Evolutionary conservation across 2,329 filamentous ascomycete genomes (phyloP), one percentile per base, ranked within the genome.

Genomic region (Diplodia seriata): DNA sequence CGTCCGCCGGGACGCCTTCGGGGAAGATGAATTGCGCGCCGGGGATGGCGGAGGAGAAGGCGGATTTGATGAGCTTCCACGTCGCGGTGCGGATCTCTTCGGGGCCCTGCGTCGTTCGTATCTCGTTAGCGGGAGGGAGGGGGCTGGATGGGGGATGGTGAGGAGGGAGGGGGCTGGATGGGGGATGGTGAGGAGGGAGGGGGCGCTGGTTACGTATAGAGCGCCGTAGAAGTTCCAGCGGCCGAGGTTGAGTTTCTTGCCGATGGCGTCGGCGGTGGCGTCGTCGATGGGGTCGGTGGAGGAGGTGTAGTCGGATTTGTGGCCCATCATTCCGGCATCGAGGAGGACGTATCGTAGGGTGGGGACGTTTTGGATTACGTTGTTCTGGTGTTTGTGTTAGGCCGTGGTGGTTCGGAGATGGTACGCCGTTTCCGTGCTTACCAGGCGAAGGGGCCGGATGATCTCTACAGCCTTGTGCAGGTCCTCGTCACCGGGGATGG

Each of bases 191-290:
- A 0, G 8, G 4, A 3, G 8, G 18, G 8, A n/a, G 23, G 4
- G 14, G 3, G 11, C 2, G 5, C 2, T 8, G 36, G 43, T n/a
- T 36, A 63, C 64, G 57, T 74, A 74, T n/a, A 74, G 72, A 23
- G 81, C 81, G 12, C 81, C 81, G 71, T 84, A 84, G 71, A 83
- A 83, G 63, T 81, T 80, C 82, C 82, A 84, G 1, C 80, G 72
- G n/a, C 81, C 81, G 0, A 83, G 73, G 33, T 74, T 74, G 9
- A 83, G 77, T 56, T 78, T 75, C 31, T 73, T 71, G 2, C 81
- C 80, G 6, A 84, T 81, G 1, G 67, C 73, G 43, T 83, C 80
- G 3, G 83, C 69, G 49, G 81, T 80, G 1, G 72, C 75, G 33
- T 83, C 80, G 1, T 69, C 76, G 1, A 84, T 71, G 0, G 79